Base-by-base conservation (phyloP, 352 stramenopile species). In the Globisporangium emineosum region DNA sequence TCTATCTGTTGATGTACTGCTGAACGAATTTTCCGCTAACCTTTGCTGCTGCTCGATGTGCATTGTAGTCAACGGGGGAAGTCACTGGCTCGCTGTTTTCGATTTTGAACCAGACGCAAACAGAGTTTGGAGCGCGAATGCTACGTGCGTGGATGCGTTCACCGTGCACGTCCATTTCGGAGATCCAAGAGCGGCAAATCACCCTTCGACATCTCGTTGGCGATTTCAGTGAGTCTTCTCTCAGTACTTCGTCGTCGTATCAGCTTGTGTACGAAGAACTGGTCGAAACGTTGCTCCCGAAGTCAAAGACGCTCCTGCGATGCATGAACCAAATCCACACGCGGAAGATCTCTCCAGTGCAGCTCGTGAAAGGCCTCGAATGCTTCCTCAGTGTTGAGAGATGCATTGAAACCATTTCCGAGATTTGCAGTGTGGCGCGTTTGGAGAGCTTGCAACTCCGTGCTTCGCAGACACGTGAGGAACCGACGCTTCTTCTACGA, bases 21-120 rank as follows among this genome's bases (percentile, higher is more conserved):
- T 19, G 5, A 42, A 17, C 17, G 15, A 43, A 43, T n/a, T 15
- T 43, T 13, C 13, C 5, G 5, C 13, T 43, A n/a, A 43, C 15
- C 5, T 43, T 43, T 43, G 37, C 37, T 43, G 5, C 37, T 43
- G 37, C 17, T 43, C n/a, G n/a, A 15, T 43, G 37, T n/a, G 15
- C 2, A 13, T 9, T 49, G 5, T 54, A 79, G 73, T 76, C 73
- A 1, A 77, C 70, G 10, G 62, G 66, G 17, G 54, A 58, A 17
- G 47, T 60, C 0, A 45, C 62, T 1, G 73, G 73, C 5, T 80
- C 73, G 8, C 59, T 80, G 21, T 70, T 73, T 23, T 77, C 70
- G 35, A 74, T 76, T 8, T 30, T 80, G 25, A 77, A 80, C 27
- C 63, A 70, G 21, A 80, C 73, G 6, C 69, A 72, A 52, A 80